Percentiles rank a stretch among this genome's conserved stretches.
Conservation (phyloP, 805 yeast species). For the Metschnikowia proteae region DNA sequence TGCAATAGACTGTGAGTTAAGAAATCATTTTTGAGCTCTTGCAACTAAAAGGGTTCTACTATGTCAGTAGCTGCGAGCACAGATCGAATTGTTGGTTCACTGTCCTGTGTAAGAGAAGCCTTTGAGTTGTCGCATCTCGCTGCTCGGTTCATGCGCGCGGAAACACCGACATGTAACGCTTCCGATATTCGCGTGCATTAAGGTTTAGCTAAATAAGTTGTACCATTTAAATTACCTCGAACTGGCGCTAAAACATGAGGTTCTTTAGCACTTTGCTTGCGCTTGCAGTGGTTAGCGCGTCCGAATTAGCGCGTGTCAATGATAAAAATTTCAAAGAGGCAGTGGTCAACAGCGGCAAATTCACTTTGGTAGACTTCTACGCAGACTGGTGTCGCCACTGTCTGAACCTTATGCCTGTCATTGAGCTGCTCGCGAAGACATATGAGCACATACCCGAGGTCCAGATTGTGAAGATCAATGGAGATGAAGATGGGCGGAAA, state of each 20-base stretch:
- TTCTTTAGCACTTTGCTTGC: not conserved
- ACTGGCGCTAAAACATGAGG: slow-evolving; percentile 7
- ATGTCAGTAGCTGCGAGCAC: no score
- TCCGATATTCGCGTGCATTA: not conserved
- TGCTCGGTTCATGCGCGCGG: not conserved
- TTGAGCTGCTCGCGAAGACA: slow-evolving; percentile 28
- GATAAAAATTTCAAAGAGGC: slow-evolving; percentile 52
- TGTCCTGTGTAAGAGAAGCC: no score
- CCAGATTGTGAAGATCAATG: slow-evolving; percentile 55
- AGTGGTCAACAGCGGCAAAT: slow-evolving; percentile 52
- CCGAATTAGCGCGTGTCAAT: slow-evolving; percentile 40
- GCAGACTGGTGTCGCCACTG: slow-evolving; percentile 78
- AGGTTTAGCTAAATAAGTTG: not conserved
- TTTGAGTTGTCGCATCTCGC: not conserved
- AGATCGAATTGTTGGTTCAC: no score
- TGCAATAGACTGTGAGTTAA: no score
- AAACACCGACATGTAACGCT: not conserved
- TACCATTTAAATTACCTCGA: not conserved
- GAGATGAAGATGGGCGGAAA: slow-evolving; percentile 50
- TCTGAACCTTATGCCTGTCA: slow-evolving; percentile 48
- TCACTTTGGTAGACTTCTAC: slow-evolving; percentile 43
- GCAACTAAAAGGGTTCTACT: no score
- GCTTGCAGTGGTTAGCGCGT: slow-evolving; percentile 9
- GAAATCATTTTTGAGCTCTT: no score
- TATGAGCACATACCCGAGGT: slow-evolving; percentile 34